A percentile compares a stretch with the other conserved stretches of the same genome.
These are phyloP conservation scores for Croton setiger DNA, from an alignment of 441 rosid genomes.

Conservation along the genomic window DNA sequence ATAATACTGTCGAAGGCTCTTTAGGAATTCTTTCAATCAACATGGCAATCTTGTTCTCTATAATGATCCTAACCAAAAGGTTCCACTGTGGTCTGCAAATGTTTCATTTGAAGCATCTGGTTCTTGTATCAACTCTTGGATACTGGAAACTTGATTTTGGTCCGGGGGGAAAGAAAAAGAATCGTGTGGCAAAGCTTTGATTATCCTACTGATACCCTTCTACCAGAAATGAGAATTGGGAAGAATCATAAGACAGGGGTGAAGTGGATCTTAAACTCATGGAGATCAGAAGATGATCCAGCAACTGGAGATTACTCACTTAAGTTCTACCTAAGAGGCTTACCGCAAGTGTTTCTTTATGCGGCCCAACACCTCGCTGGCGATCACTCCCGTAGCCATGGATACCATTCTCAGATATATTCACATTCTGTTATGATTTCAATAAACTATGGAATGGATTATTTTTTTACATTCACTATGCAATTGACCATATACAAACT, in stretches of 20 bases:
- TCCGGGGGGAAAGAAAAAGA: neutral
- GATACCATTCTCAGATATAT: neutral
- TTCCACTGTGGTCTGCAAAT: neutral
- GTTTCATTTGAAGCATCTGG: neutral
- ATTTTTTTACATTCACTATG: too few species aligned
- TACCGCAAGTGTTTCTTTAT: neutral
- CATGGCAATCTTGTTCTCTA: neutral
- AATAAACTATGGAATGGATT: too few species aligned
- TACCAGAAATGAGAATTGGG: neutral
- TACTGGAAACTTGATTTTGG: neutral
- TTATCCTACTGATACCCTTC: neutral
- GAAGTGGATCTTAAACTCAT: neutral
- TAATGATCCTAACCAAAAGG: neutral
- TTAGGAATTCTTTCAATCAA: neutral
- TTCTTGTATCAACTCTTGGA: neutral
- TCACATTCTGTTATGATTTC: too few species aligned
- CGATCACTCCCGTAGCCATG: neutral
- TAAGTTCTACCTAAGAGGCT: neutral
- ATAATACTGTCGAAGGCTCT: neutral
- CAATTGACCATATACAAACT: too few species aligned
- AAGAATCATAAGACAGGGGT: neutral
- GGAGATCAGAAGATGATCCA: slow-evolving; percentile 1
- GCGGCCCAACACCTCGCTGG: neutral
- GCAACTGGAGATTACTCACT: neutral
- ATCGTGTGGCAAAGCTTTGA: too few species aligned